Evolutionary conservation across 495 filamentous ascomycete species (phyloP), one percentile per base, ranked within the genome.

Genomic region (Xylaria bambusicola): DNA sequence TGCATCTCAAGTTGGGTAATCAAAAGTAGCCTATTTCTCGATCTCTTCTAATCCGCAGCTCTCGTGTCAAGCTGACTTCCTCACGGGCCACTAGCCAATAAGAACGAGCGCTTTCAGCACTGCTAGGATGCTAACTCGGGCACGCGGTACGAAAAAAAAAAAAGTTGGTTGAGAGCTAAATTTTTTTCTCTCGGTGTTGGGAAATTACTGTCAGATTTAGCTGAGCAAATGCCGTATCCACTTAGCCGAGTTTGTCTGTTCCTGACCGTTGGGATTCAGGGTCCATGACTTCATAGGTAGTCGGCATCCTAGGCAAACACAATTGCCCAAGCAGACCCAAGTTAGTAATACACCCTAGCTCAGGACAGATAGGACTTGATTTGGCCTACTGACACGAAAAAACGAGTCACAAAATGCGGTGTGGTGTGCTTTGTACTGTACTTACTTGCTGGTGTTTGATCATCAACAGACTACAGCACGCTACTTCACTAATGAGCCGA

Each of bases 401-500:
- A n/a, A n/a, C n/a, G 53, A 50, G 55, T 58, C 55, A 58, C 33
- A 58, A 33, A 41, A 58, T 58, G 55, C 55, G 55, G 55, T 58
- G 55, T 58, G 23, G 8, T 50, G 29, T 12, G 15, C 10, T 8
- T 41, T 47, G 38, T 56, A 45, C 52, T 47, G 26, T 47, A 38
- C 54, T 45, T 15, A 52, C 27, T 27, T 33, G 29, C 29, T 33
- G 5, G 29, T 33, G 29, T 33, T 33, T 33, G 29, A 33, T 5
- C 5, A 33, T 33, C 5, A 33, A 33, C 29, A 5, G 35, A 2
- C 13, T 40, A n/a, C 33, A 27, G 33, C 41, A 53, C 40, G 23
- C 17, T 33, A 38, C 36, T 10, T 8, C 26, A 53, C 33, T 36
- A 41, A 41, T 40, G 17, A 3, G 12, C 33, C 13, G 36, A 38